Evolutionary conservation across 2,329 filamentous ascomycete genomes (phyloP), one percentile per base, ranked within the genome.

Genomic region (Nakataea oryzae): DNA sequence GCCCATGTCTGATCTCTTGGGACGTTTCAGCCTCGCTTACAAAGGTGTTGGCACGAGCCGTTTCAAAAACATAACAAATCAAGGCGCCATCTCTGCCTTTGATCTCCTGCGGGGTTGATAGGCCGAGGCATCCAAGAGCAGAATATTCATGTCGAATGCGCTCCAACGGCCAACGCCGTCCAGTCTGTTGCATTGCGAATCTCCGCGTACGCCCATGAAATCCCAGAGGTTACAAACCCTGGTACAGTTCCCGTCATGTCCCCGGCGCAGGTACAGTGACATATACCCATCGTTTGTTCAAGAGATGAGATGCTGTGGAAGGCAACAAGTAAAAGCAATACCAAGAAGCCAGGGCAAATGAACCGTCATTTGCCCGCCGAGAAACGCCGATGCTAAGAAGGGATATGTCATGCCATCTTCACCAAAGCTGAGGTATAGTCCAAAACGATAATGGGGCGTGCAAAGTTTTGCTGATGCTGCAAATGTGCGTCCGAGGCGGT

Each of bases 381-480:
- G 21, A 50, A 50, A n/a, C 41, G 41, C 41, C 41, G 21, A 50
- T 50, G 41, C 41, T 50, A 50, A n/a, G 41, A n/a, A 24, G 21
- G 21, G 41, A 50, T 50, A n/a, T 50, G 41, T 24, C 41, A 50
- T 50, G 41, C 21, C 41, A 24, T 50, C 41, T 50, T 24, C 41
- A 50, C 17, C 21, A 50, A 50, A n/a, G 27, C 54, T 26, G 47
- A 28, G 11, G 14, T 55, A 41, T 60, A 60, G 30, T 32, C 50
- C 59, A 60, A 60, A 24, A 32, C 21, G 27, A 50, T 29, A 55
- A 32, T 29, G 27, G 47, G 62, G 62, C 63, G 63, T 66, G 62
- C 60, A 64, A 64, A 57, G 62, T 64, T 62, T 54, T 63, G 57
- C 41, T 67, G 64, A 66, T 68, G 63, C 67, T 68, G 67, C 68